phyloP scores from a whole-genome alignment of 352 stramenopile genomes.

The Globisporangium mamillatum region DNA sequence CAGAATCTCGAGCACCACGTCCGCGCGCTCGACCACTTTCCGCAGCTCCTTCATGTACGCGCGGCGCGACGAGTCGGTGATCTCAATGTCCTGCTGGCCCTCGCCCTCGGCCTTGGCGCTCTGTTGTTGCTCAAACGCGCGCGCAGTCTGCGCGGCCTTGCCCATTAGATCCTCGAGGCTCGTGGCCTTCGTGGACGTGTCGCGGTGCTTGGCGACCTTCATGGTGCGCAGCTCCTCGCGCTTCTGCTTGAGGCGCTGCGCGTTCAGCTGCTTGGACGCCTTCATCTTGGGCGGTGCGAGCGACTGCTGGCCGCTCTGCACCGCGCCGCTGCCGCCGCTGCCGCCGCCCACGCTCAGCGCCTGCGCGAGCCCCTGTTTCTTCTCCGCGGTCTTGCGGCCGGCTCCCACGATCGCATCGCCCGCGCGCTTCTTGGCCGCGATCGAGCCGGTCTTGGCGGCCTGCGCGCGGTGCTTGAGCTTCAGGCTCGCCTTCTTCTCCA shows the following conservation, averaged over 20 bases:
- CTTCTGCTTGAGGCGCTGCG: constrained; percentile 53
- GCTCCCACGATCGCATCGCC: constrained; percentile 7
- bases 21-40: constrained; percentile 95
- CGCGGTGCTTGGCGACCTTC: constrained; percentile 43
- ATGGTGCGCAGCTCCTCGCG: constrained; percentile 60
- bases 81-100: constrained; percentile 32
- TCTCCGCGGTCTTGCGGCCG: constrained; percentile 11
- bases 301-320: constrained; percentile 4
- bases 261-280: constrained; percentile 42
- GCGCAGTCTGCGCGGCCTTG: constrained; percentile 36
- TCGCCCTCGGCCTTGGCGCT: constrained; percentile 12
- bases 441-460: constrained; percentile 15
- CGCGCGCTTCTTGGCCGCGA: constrained; percentile 15
- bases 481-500: constrained; percentile 16
- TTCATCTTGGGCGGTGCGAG: constrained; percentile 34
- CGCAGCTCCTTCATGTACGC: constrained; percentile 96
- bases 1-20: constrained; percentile 97
- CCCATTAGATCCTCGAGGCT: constrained; percentile 55
- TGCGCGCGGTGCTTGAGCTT: constrained; percentile 23
- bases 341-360: not conserved
- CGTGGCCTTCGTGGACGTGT: constrained; percentile 24
- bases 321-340: too few relatives aligned
- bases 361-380: constrained; percentile 9
- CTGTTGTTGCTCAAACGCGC: constrained; percentile 41
- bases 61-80: constrained; percentile 87